Base-by-base conservation (phyloP, 148 eudicot species). In the Cornus florida region DNA sequence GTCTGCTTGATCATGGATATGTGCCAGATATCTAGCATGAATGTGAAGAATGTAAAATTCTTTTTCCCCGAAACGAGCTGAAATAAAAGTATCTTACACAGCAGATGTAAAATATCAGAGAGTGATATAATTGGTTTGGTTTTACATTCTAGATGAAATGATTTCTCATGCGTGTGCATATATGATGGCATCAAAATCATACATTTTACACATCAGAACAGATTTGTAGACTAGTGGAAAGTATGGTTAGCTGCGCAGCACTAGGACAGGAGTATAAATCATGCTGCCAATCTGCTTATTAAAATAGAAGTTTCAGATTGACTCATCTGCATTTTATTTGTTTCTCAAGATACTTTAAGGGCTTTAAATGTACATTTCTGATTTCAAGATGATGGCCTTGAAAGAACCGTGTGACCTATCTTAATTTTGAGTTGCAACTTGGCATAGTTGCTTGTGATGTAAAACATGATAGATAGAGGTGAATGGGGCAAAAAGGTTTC, bases 1-100 rank as follows among this genome's bases (percentile, higher is more conserved):
- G 78, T 43, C 75, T 91, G 23, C 70, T 74, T 74, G 91, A 88
- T 82, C 83, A 78, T 64, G 84, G 85, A 53, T 74, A 75, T 74
- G 38, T 66, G 35, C 71, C 77, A 20, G 77, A 84, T 81, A 74
- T 70, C 64, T 83, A 86, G 67, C 73, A 80, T 56, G 75, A 69
- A 69, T 57, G 5, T 31, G 20, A 59, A 70, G 70, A 73, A 13
- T 31, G 32, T 20, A 31, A 57, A 9, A 53, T 53, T 28, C 12
- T 14, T 53, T 10, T 73, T 22, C 17, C 8, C n/a, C 64, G 53
- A 73, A 48, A 17, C 22, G 35, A 7, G 24, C 17, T 31, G 16
- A 20, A 46, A 50, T 60, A 53, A 2, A 10, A 13, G 17, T 11
- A 53, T 53, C 17, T 14, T 53, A 53, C 59, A 46, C n/a, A n/a